These are phyloP conservation scores for Aspergillus ostianus DNA, from an alignment of 495 filamentous ascomycete genomes.

Conservation along the genomic window DNA sequence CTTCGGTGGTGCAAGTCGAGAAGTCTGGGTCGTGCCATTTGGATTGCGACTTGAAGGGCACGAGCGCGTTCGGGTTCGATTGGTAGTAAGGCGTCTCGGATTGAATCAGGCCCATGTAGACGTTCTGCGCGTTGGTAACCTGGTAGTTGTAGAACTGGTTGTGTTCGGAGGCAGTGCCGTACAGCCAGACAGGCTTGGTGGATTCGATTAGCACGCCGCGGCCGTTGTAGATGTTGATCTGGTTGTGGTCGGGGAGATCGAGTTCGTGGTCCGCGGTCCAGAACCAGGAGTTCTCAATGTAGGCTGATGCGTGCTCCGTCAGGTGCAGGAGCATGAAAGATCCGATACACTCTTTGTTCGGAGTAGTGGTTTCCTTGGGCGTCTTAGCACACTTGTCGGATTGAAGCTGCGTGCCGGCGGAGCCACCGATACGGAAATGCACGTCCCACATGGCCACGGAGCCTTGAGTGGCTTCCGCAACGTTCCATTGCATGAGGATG, in stretches of 20 bases:
- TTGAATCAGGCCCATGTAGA: constrained; percentile 86
- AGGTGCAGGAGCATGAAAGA: constrained; percentile 83
- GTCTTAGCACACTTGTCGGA: constrained; percentile 67
- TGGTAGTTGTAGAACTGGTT: constrained; percentile 89
- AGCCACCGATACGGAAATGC: constrained; percentile 81
- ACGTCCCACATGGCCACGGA: constrained; percentile 86
- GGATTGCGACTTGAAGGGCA: constrained; percentile 61
- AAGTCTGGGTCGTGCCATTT: constrained; percentile 77
- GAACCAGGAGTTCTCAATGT: constrained; percentile 92
- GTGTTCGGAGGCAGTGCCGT: constrained; percentile 84
- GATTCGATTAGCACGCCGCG: constrained; percentile 79
- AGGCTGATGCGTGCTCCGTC: constrained; percentile 65
- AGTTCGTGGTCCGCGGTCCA: constrained; percentile 96
- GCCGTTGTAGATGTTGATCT: constrained; percentile 90
- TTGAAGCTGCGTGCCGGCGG: constrained; percentile 77
- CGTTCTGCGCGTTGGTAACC: constrained; percentile 71
- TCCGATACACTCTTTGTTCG: constrained; percentile 60
- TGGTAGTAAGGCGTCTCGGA: constrained; percentile 93
- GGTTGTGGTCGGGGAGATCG: constrained; percentile 69
- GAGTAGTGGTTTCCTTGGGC: constrained; percentile 53
- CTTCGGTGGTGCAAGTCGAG: constrained; percentile 54
- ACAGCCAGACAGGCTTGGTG: constrained; percentile 58
- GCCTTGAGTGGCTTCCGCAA: constrained; percentile 64
- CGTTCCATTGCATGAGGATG: constrained; percentile 89
- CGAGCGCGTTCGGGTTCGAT: constrained; percentile 72